These are phyloP conservation scores for Pichia sp. DNA, from an alignment of 1,139 yeast species.

Conservation along the genomic window DNA sequence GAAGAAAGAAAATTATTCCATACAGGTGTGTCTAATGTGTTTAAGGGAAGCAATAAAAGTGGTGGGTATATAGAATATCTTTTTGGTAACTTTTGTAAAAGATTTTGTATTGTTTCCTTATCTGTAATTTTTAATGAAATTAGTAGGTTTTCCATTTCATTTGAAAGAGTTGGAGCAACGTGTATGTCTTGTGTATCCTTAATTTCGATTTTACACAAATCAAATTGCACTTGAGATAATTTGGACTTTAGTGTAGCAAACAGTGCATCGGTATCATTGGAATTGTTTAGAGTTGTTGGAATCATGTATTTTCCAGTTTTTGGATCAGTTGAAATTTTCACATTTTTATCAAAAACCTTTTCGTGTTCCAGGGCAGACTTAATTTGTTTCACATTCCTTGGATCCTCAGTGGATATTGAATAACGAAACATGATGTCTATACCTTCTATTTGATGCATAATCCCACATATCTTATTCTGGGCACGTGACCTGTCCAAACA, in stretches of 20 bases:
- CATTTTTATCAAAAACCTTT: conserved; percentile 2
- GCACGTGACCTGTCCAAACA: no score
- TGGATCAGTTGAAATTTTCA: conserved; percentile 6
- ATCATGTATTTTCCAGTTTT: conserved; percentile 1
- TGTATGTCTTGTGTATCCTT: not conserved
- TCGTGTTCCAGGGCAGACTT: conserved; percentile 4
- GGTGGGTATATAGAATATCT: conserved; percentile 66
- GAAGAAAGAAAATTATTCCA: conserved; percentile 33
- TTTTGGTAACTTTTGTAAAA: conserved; percentile 34
- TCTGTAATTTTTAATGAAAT: not conserved
- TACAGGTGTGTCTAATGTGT: conserved; percentile 34
- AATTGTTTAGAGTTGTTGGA: conserved; percentile 5
- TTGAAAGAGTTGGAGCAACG: no score
- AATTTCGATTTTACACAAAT: not conserved
- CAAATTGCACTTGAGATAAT: not conserved
- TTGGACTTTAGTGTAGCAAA: not conserved
- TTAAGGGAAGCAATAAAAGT: conserved; percentile 44
- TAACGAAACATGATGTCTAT: not conserved
- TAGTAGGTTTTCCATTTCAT: not conserved
- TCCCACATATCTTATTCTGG: not conserved
- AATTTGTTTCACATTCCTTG: not conserved
- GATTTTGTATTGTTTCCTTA: not conserved
- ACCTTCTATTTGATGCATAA: not conserved
- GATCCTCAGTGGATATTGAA: not conserved
- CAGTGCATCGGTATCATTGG: not conserved